Conservation (phyloP, 2,329 filamentous ascomycete genomes). For the Cytospora piceicola region DNA sequence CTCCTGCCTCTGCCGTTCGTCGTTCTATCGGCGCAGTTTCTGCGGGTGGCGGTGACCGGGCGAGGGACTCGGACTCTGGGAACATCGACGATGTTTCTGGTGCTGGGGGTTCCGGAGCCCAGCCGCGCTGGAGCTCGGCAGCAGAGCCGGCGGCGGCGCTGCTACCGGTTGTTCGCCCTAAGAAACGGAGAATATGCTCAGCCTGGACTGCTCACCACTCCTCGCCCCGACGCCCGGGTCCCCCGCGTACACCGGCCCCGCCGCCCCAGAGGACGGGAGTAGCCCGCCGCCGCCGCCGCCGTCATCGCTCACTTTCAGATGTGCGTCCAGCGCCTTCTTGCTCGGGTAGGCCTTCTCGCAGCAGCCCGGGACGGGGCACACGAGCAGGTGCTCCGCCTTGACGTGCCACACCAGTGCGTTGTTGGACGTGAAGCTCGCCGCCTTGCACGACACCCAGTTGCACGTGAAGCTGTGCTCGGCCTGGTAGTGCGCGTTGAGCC, state of each 20-base stretch:
- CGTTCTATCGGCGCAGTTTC: conserved; percentile 7
- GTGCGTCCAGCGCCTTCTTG: conserved; percentile 42
- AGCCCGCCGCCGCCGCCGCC: fast-evolving
- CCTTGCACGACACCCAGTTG: conserved; percentile 46
- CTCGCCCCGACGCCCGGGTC: background rate
- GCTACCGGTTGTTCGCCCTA: background rate
- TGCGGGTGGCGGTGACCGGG: conserved; percentile 8
- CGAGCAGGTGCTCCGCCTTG: conserved; percentile 48
- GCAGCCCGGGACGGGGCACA: conserved; percentile 47
- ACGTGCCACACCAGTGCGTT: conserved; percentile 49
- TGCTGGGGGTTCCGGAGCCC: background rate
- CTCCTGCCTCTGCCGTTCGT: background rate
- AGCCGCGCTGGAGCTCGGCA: background rate
- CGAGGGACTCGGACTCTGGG: conserved; percentile 18
- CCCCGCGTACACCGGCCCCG: too few relatives aligned
- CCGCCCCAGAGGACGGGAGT: too few relatives aligned
- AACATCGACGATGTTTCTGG: conserved; percentile 8
- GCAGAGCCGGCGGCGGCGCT: background rate
- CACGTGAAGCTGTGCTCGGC: conserved; percentile 42
- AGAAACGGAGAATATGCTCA: background rate
- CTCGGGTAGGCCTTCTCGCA: conserved; percentile 43
- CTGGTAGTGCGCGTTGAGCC: conserved; percentile 32
- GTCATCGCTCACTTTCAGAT: conserved; percentile 37
- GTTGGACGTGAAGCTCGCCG: conserved; percentile 42
- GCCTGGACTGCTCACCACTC: background rate